These are phyloP conservation scores for Luffa acutangula DNA, from an alignment of 306 rosid species.

Conservation along the genomic window DNA sequence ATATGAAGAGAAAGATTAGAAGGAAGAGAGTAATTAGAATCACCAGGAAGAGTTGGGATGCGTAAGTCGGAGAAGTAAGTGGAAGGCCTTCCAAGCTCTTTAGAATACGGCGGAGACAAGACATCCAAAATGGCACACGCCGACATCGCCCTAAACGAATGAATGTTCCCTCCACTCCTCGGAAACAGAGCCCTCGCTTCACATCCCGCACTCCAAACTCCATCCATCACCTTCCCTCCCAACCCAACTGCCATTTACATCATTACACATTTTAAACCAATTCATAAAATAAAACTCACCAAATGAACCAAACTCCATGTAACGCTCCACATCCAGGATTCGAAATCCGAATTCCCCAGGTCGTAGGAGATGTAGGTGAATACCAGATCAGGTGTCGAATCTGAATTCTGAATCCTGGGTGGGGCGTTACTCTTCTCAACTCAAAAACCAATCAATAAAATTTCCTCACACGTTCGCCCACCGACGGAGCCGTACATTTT, in stretches of 20 bases:
- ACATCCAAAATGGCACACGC: constrained; percentile 56
- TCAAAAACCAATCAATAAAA: not conserved
- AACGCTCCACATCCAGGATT: too few species aligned
- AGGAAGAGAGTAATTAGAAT: not conserved
- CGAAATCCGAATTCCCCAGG: too few species aligned
- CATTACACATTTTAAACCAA: too few species aligned
- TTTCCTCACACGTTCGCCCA: constrained; percentile 32
- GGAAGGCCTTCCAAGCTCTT: constrained; percentile 44
- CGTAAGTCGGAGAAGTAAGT: constrained; percentile 44
- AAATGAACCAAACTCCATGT: too few species aligned
- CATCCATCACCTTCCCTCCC: constrained; percentile 34
- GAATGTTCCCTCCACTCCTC: constrained; percentile 60
- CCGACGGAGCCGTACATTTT: constrained; percentile 12
- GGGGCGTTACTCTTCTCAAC: too few species aligned
- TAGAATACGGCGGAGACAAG: constrained; percentile 53
- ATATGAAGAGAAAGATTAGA: too few species aligned
- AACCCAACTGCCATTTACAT: constrained; percentile 30
- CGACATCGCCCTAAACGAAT: constrained; percentile 44
- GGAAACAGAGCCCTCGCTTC: constrained; percentile 42
- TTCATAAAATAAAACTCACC: too few species aligned
- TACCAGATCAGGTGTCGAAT: too few species aligned
- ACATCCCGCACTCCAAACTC: constrained; percentile 28
- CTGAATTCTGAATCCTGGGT: too few species aligned
- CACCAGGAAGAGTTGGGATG: constrained; percentile 42
- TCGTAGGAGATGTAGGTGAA: too few species aligned